A percentile compares a stretch with the other conserved stretches of the same genome.
phyloP scores from a whole-genome alignment of 345 rosid species.

The Rhodamnia argentea region DNA sequence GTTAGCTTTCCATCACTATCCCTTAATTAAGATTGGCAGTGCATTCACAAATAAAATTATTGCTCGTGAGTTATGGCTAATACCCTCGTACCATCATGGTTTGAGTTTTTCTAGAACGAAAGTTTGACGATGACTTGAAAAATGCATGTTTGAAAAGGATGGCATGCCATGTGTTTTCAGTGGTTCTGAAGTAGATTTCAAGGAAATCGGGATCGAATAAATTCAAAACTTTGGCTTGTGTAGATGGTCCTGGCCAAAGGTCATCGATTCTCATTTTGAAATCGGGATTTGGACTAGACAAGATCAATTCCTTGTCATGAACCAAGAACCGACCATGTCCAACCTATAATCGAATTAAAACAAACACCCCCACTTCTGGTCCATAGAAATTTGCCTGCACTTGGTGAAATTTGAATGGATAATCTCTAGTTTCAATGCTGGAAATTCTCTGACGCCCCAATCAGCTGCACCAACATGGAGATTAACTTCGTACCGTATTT shows the following conservation, averaged over 20 bases:
- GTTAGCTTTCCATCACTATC: background rate
- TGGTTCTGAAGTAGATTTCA: background rate
- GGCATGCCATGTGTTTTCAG: rapidly evolving
- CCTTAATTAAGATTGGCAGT: background rate
- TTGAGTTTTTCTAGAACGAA: rapidly evolving
- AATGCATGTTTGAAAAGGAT: rapidly evolving
- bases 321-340: background rate
- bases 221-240: rapidly evolving
- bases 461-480: background rate
- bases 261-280: rapidly evolving
- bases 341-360: no score
- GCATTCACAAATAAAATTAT: background rate
- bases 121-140: background rate
- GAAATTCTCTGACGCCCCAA: background rate
- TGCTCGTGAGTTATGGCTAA: rapidly evolving
- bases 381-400: no score
- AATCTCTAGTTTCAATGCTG: background rate
- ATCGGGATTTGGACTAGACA: rapidly evolving
- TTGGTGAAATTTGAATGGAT: background rate
- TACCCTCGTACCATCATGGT: no score
- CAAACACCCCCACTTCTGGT: background rate
- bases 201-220: background rate
- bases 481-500: background rate
- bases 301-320: background rate
- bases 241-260: background rate